A percentile compares a stretch with the other conserved stretches of the same genome.
These are phyloP conservation scores for Cladorrhinum samala DNA, from an alignment of 495 filamentous ascomycete genomes.

Conservation along the genomic window DNA sequence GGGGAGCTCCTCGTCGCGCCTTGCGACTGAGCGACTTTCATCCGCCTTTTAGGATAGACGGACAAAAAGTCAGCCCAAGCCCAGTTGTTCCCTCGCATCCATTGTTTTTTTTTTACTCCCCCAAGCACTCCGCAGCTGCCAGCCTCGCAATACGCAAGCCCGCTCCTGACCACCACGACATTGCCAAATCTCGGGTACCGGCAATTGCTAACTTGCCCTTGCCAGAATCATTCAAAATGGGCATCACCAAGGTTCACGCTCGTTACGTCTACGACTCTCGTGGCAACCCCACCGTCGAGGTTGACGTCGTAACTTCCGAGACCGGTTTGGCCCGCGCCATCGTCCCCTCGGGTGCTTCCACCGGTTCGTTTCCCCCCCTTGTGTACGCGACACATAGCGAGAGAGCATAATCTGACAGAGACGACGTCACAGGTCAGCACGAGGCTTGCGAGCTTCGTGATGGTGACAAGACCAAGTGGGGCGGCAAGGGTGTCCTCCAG, in stretches of 20 bases:
- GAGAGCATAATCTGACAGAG: constrained; percentile 10
- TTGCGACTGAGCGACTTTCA: constrained; percentile 25
- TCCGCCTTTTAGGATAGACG: not conserved
- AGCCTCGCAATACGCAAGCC: not conserved
- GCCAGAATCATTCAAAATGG: constrained; percentile 54
- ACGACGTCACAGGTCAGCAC: constrained; percentile 65
- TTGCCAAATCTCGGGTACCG: constrained; percentile 4
- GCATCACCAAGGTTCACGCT: constrained; percentile 97
- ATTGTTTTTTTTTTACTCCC: not conserved
- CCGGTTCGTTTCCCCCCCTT: constrained; percentile 56
- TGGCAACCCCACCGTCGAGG: constrained; percentile 89
- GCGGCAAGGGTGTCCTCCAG: constrained; percentile 92
- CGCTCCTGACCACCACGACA: constrained; percentile 2
- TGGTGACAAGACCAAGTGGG: constrained; percentile 96
- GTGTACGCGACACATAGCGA: not conserved
- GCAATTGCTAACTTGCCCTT: constrained; percentile 8
- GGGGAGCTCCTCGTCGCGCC: constrained; percentile 1
- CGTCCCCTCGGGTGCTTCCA: constrained; percentile 96
- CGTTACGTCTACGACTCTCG: constrained; percentile 99
- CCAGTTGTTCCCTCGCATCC: not conserved
- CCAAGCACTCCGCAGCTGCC: not conserved
- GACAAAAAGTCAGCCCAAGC: constrained; percentile 1
- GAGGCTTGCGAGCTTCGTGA: constrained; percentile 99
- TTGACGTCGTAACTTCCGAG: constrained; percentile 88
- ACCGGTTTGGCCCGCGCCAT: constrained; percentile 97